phyloP scores from a whole-genome alignment of 495 filamentous ascomycete genomes.

The Penicillium pancosmium region DNA sequence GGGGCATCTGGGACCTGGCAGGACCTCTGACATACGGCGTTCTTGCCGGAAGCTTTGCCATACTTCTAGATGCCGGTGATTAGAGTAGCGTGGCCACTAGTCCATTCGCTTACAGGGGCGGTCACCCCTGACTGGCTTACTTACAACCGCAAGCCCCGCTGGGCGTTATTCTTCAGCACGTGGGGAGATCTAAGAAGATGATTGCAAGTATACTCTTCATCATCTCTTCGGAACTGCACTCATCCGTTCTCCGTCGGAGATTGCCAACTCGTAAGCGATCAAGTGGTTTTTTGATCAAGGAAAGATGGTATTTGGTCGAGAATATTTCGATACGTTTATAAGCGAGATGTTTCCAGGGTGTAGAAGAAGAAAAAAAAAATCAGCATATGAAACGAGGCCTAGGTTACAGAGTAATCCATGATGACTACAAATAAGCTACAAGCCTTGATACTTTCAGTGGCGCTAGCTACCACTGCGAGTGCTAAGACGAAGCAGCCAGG shows the following conservation, averaged over 20 bases:
- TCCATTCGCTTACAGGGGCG: slow-evolving; percentile 12
- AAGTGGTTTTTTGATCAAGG: not conserved
- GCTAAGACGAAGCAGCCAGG: slow-evolving; percentile 10
- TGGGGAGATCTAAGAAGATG: slow-evolving; percentile 9
- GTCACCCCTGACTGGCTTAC: slow-evolving; percentile 3
- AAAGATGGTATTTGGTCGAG: not conserved
- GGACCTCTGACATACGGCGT: not conserved
- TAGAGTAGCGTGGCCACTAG: slow-evolving; percentile 10
- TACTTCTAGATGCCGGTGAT: not conserved
- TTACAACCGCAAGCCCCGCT: not conserved
- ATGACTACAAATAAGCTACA: slow-evolving; percentile 14
- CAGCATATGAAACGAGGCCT: no score
- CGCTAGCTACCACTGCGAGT: slow-evolving; percentile 7
- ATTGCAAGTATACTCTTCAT: slow-evolving; percentile 9
- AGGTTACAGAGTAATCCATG: not conserved
- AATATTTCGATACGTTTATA: not conserved
- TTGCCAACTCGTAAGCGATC: slow-evolving; percentile 3
- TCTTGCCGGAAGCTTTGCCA: not conserved
- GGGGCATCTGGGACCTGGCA: no score
- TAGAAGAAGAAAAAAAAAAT: not conserved
- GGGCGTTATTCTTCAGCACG: slow-evolving; percentile 8
- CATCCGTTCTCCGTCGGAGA: slow-evolving; percentile 3
- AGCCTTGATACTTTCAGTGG: slow-evolving; percentile 2
- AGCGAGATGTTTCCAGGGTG: not conserved
- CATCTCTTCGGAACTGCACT: not conserved